Percentiles rank a stretch among this genome's conserved stretches.
These are phyloP conservation scores for Friedmanniomyces endolithicus DNA, from an alignment of 495 filamentous ascomycete species.

Conservation along the genomic window DNA sequence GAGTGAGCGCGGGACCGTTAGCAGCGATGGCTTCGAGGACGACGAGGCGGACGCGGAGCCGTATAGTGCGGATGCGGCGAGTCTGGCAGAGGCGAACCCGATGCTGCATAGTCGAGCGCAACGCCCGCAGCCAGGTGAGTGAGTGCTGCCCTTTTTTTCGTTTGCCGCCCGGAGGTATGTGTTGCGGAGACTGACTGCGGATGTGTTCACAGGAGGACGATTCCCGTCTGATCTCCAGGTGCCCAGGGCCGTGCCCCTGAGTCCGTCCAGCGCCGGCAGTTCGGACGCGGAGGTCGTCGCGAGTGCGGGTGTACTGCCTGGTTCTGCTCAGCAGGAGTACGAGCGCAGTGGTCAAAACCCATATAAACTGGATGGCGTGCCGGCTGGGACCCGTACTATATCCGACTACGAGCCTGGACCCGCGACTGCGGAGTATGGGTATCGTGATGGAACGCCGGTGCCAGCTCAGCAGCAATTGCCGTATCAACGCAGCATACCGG, in stretches of 20 bases:
- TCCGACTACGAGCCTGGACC: not conserved
- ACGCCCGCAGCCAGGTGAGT: constrained; percentile 63
- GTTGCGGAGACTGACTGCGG: not conserved
- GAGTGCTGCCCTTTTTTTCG: constrained; percentile 11
- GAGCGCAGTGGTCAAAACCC: constrained; percentile 3
- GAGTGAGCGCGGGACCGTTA: constrained; percentile 52
- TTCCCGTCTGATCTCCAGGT: constrained; percentile 81
- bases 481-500: not conserved
- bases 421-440: not conserved
- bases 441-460: not conserved
- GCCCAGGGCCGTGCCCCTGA: constrained; percentile 38
- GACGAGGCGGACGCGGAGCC: constrained; percentile 63
- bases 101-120: constrained; percentile 27
- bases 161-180: not conserved
- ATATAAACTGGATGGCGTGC: constrained; percentile 12
- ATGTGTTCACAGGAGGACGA: constrained; percentile 36
- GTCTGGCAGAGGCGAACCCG: constrained; percentile 17
- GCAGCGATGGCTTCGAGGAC: constrained; percentile 71
- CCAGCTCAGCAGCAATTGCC: not conserved
- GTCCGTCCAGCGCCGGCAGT: constrained; percentile 35
- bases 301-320: constrained; percentile 33
- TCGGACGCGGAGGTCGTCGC: constrained; percentile 47
- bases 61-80: constrained; percentile 32
- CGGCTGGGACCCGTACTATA: constrained; percentile 1
- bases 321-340: constrained; percentile 9